Conservation (phyloP, 805 yeast species). For the Wickerhamomyces xylosicus region DNA sequence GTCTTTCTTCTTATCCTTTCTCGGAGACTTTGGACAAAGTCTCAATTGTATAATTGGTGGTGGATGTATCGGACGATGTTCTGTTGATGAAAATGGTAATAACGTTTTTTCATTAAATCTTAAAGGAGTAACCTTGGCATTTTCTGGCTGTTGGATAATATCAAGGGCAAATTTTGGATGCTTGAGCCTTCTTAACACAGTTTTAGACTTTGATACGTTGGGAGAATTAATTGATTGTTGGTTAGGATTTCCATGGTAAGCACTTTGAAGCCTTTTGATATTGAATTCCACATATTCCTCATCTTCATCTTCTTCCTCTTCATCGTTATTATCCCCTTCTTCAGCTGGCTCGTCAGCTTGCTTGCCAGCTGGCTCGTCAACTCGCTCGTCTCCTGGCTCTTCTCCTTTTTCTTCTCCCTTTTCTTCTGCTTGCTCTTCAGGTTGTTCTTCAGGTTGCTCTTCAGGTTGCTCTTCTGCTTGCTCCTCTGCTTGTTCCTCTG, state of each 20-base stretch:
- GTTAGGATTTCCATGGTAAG: too few relatives aligned
- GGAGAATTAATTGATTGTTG: too few relatives aligned
- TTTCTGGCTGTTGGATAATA: slow-evolving; percentile 21
- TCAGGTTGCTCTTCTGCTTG: neutral
- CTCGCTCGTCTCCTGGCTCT: neutral
- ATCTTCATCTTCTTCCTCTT: too few relatives aligned
- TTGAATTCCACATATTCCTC: too few relatives aligned
- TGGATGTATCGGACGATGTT: slow-evolving; percentile 24
- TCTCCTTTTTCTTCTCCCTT: neutral
- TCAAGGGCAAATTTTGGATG: slow-evolving; percentile 10
- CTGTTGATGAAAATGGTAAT: slow-evolving; percentile 16
- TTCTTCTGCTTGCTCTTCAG: neutral
- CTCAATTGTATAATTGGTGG: slow-evolving; percentile 22
- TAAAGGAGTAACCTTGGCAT: slow-evolving; percentile 20
- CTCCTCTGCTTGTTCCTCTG: neutral
- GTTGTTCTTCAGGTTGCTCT: neutral
- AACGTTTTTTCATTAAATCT: slow-evolving; percentile 11
- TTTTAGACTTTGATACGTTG: too few relatives aligned
- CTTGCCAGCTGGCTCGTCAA: too few relatives aligned
- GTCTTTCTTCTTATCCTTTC: neutral
- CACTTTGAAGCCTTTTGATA: too few relatives aligned
- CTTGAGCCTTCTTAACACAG: slow-evolving; percentile 10
- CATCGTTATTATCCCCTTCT: too few relatives aligned
- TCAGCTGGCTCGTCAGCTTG: too few relatives aligned
- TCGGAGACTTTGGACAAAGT: slow-evolving; percentile 4